Evolutionary conservation across 768 basidiomycete species (phyloP).

Genomic region (Macrocybe gigantea): DNA sequence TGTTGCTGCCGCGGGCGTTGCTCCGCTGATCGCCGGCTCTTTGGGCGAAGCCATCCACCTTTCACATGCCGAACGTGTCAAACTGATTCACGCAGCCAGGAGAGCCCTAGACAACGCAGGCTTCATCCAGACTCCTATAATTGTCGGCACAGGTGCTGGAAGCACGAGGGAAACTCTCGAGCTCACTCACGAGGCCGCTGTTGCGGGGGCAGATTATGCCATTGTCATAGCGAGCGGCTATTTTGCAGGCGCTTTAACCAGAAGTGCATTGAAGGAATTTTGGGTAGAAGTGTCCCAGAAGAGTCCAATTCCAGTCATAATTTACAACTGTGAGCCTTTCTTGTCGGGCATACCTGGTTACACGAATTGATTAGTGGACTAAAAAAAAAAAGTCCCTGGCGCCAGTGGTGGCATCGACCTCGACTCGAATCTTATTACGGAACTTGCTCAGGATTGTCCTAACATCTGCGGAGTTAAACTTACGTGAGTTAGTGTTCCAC

Average conservation of each 20-base stretch:
- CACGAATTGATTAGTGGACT: constrained; percentile 1
- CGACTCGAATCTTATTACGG: constrained; percentile 81
- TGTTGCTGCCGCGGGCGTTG: constrained; percentile 62
- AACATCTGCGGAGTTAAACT: constrained; percentile 87
- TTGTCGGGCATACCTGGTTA: constrained; percentile 4
- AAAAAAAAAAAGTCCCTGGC: constrained; percentile 50
- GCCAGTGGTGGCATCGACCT: constrained; percentile 88
- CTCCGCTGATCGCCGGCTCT: constrained; percentile 69
- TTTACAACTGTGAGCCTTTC: constrained; percentile 75
- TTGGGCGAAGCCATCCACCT: constrained; percentile 84
- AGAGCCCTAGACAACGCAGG: constrained; percentile 65
- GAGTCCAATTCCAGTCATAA: constrained; percentile 81
- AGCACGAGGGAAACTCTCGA: constrained; percentile 82
- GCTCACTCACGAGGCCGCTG: constrained; percentile 70
- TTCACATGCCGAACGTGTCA: constrained; percentile 60
- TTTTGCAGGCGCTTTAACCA: constrained; percentile 74
- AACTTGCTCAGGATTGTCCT: constrained; percentile 68
- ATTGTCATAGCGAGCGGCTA: constrained; percentile 88
- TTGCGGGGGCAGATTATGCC: constrained; percentile 79
- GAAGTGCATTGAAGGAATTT: constrained; percentile 69
- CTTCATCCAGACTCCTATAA: constrained; percentile 53
- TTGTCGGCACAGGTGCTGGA: constrained; percentile 79
- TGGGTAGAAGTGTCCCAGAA: constrained; percentile 72
- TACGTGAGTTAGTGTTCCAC: constrained; percentile 47
- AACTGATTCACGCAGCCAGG: constrained; percentile 61